These are phyloP conservation scores for Fusarium denticulatum DNA, from an alignment of 2,329 filamentous ascomycete genomes.

Conservation along the genomic window DNA sequence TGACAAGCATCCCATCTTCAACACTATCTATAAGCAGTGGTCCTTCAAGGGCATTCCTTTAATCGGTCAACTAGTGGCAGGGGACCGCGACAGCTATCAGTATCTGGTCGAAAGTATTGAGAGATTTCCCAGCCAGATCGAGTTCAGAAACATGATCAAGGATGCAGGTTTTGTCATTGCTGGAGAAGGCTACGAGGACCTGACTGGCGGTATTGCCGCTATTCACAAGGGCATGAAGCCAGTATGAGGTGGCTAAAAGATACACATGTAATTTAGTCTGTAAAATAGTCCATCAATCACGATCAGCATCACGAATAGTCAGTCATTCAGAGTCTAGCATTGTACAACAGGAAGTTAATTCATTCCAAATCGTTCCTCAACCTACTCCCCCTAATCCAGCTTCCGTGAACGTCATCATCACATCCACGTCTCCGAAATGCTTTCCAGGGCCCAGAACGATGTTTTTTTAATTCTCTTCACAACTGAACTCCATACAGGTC, in stretches of 20 bases:
- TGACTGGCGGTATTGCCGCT: constrained; percentile 91
- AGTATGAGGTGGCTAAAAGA: constrained; percentile 43
- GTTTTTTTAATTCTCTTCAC: constrained; percentile 44
- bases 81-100: constrained; percentile 95
- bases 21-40: constrained; percentile 93
- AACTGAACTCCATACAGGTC: constrained; percentile 48
- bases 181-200: constrained; percentile 84
- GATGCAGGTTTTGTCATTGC: constrained; percentile 87
- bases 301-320: constrained; percentile 21
- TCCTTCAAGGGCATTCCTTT: constrained; percentile 93
- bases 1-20: constrained; percentile 79
- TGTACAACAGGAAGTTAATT: constrained; percentile 42
- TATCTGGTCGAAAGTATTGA: constrained; percentile 99
- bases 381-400: constrained; percentile 28
- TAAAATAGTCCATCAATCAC: constrained; percentile 23
- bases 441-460: constrained; percentile 42
- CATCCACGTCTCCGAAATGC: constrained; percentile 29
- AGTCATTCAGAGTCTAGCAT: constrained; percentile 24
- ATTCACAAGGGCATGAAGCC: constrained; percentile 98
- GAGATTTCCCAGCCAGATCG: constrained; percentile 84
- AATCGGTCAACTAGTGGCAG: constrained; percentile 94
- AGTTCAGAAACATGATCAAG: constrained; percentile 85
- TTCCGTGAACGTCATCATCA: constrained; percentile 30
- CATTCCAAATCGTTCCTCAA: constrained; percentile 35
- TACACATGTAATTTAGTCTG: constrained; percentile 38